phyloP scores from a whole-genome alignment of 768 basidiomycete species.

The Suillus fuscotomentosus region DNA sequence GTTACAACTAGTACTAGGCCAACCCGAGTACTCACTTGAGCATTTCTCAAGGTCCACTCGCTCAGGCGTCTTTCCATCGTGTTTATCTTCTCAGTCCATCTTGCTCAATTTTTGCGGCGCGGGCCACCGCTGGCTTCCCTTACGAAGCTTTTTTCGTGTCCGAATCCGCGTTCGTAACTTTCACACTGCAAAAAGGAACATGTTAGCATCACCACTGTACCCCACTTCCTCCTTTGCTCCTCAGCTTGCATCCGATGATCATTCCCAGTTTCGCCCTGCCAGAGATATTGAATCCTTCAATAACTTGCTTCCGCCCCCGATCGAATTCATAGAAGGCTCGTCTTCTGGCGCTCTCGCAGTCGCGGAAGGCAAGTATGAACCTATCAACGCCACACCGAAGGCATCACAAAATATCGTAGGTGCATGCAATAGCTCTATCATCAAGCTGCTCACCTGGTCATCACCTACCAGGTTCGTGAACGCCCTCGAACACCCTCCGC shows the following conservation, averaged over 20 bases:
- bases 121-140: conserved; percentile 6
- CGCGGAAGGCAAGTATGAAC: conserved; percentile 75
- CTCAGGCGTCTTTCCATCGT: conserved; percentile 15
- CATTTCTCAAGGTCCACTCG: conserved; percentile 1
- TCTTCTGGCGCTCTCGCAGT: conserved; percentile 73
- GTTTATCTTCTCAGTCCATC: conserved; percentile 12
- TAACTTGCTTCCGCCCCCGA: conserved; percentile 72
- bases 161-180: conserved; percentile 4
- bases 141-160: conserved; percentile 8
- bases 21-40: neutral
- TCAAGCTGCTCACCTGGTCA: conserved; percentile 3
- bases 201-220: conserved; percentile 68
- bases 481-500: conserved; percentile 24
- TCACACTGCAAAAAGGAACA: conserved; percentile 32
- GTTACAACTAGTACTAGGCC: neutral
- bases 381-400: conserved; percentile 71
- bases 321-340: conserved; percentile 84
- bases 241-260: conserved; percentile 49
- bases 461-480: conserved; percentile 15
- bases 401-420: conserved; percentile 48
- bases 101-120: conserved; percentile 10
- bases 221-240: conserved; percentile 52
- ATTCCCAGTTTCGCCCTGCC: conserved; percentile 59
- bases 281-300: conserved; percentile 76
- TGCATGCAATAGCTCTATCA: conserved; percentile 6